These are phyloP conservation scores for Pterula multifida DNA, from an alignment of 1,284 basidiomycete genomes.

Conservation along the genomic window DNA sequence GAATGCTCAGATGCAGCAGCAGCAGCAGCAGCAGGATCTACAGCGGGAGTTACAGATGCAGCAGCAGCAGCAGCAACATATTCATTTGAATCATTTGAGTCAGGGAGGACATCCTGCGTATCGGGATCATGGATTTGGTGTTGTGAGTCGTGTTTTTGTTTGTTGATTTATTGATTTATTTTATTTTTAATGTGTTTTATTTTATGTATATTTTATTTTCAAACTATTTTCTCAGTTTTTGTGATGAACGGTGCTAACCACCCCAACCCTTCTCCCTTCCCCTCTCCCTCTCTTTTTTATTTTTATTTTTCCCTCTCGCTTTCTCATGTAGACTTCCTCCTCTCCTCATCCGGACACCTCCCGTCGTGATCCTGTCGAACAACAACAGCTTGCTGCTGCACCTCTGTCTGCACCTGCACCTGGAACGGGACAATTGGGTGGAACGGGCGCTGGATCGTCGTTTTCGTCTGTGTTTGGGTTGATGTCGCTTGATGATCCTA, in stretches of 20 bases:
- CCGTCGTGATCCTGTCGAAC: not conserved
- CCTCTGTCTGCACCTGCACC: conserved; percentile 4
- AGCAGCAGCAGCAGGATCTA: no score
- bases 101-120: not conserved
- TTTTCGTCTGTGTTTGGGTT: conserved; percentile 59
- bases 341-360: not conserved
- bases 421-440: conserved; percentile 5
- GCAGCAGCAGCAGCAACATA: no score
- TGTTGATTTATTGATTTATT: not conserved
- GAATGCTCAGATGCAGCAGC: no score
- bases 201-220: not conserved
- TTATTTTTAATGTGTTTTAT: not conserved
- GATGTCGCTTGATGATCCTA: conserved; percentile 59
- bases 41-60: no score
- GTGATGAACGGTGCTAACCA: not conserved
- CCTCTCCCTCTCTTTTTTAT: not conserved
- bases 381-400: not conserved
- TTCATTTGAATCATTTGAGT: no score
- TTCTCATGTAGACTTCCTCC: no score
- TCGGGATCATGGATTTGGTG: not conserved
- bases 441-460: conserved; percentile 10
- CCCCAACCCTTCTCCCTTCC: not conserved
- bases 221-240: not conserved
- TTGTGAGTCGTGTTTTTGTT: not conserved
- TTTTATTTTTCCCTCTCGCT: not conserved